Evolutionary conservation across 495 filamentous ascomycete genomes (phyloP).

Genomic region (Lasiosphaeris hirsuta): DNA sequence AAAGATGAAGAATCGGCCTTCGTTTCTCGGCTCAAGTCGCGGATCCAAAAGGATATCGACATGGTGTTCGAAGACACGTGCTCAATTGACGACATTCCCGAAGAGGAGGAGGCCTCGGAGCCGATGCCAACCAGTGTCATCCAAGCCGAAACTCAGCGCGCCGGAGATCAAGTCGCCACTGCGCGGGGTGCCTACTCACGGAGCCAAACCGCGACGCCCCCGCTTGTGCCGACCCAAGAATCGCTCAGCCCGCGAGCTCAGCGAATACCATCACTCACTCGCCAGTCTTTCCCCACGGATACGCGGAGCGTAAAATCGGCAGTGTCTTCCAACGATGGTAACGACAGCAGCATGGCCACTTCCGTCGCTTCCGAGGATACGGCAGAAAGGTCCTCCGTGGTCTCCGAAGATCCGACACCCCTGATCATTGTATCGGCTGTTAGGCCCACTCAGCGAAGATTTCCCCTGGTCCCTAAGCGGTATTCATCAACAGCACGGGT

Average conservation of each 20-base stretch:
- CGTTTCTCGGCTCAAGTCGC: conserved; percentile 32
- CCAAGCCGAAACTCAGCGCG: conserved; percentile 12
- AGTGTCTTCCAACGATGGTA: conserved; percentile 2
- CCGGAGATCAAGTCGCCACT: background rate
- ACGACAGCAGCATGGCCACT: conserved; percentile 3
- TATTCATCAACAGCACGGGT: conserved; percentile 10
- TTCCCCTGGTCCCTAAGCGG: conserved; percentile 16
- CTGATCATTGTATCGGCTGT: conserved; percentile 4
- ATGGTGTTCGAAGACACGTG: conserved; percentile 46
- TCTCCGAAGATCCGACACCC: background rate
- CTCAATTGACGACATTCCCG: conserved; percentile 36
- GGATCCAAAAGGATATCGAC: conserved; percentile 41
- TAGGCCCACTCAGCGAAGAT: conserved; percentile 17
- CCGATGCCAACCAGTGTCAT: background rate
- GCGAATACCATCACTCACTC: conserved; percentile 10
- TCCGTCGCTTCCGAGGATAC: conserved; percentile 10
- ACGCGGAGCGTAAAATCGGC: background rate
- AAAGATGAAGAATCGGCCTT: conserved; percentile 24
- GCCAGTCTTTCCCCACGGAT: background rate
- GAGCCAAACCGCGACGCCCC: background rate
- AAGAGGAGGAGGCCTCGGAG: conserved; percentile 22
- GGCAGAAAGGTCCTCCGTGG: background rate
- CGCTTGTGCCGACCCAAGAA: background rate
- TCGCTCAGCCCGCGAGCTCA: background rate
- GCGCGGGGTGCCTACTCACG: background rate